Percentiles rank a stretch among this genome's conserved stretches.
Evolutionary conservation across 805 yeast genomes (phyloP).

Genomic region (Wickerhamiella parazyma): DNA sequence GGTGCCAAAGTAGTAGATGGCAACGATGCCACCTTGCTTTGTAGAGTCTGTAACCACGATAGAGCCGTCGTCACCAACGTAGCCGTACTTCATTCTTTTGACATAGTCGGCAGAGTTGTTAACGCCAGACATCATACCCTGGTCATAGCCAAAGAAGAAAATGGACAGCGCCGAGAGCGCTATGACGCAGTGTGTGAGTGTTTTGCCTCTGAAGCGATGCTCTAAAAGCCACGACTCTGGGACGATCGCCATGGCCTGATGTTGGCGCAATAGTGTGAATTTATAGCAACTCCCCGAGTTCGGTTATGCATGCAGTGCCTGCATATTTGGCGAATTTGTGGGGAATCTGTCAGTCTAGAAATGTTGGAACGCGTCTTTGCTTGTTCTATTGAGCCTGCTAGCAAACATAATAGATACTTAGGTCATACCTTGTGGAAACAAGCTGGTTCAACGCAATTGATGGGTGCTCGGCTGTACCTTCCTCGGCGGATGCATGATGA

Average conservation of each 20-base stretch:
- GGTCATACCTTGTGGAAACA: too few species aligned
- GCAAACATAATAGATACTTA: too few species aligned
- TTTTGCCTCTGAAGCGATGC: slow-evolving; percentile 3
- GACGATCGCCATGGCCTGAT: not conserved
- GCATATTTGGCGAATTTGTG: too few species aligned
- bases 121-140: slow-evolving; percentile 32
- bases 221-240: slow-evolving; percentile 6
- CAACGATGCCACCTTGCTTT: slow-evolving; percentile 19
- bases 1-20: slow-evolving; percentile 26
- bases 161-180: slow-evolving; percentile 21
- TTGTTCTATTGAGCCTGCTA: too few species aligned
- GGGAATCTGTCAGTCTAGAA: too few species aligned
- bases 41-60: slow-evolving; percentile 13
- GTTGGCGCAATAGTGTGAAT: too few species aligned
- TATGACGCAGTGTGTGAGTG: slow-evolving; percentile 2
- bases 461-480: too few species aligned
- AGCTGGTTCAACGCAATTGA: too few species aligned
- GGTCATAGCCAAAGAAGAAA: slow-evolving; percentile 33
- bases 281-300: not conserved
- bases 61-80: slow-evolving; percentile 14
- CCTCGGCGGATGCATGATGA: too few species aligned
- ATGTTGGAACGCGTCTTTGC: too few species aligned
- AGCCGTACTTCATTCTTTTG: slow-evolving; percentile 15
- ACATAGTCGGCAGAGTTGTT: slow-evolving; percentile 25
- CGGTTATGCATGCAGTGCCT: not conserved